phyloP scores from a whole-genome alignment of 1,284 basidiomycete species.

The Cerioporus squamosus region DNA sequence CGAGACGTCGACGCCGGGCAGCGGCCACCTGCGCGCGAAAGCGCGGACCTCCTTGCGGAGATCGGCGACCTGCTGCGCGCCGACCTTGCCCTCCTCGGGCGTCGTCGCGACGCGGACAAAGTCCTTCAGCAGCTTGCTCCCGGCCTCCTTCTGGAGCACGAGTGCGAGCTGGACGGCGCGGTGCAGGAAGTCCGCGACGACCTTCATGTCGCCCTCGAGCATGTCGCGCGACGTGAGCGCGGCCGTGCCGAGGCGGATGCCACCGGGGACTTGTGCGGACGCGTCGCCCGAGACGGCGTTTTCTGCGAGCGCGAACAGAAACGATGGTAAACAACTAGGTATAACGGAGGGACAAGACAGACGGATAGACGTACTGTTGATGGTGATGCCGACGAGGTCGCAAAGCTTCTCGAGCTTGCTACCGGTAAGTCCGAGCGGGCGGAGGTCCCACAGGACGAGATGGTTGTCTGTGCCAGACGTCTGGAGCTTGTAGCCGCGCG shows the following conservation, averaged over 20 bases:
- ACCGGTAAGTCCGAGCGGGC: slow-evolving; percentile 94
- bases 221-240: slow-evolving; percentile 96
- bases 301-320: too few species aligned
- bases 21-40: slow-evolving; percentile 89
- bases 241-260: slow-evolving; percentile 95
- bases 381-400: slow-evolving; percentile 94
- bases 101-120: slow-evolving; percentile 86
- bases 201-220: slow-evolving; percentile 85
- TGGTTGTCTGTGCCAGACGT: slow-evolving; percentile 98
- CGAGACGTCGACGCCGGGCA: slow-evolving; percentile 86
- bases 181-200: slow-evolving; percentile 92
- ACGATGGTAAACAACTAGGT: too few species aligned
- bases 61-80: slow-evolving; percentile 71
- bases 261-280: slow-evolving; percentile 95
- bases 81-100: slow-evolving; percentile 73
- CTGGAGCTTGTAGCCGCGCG: slow-evolving; percentile 93
- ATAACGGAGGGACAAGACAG: too few species aligned
- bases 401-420: slow-evolving; percentile 99
- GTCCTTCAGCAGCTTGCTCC: slow-evolving; percentile 95
- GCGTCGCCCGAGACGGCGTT: slow-evolving; percentile 97
- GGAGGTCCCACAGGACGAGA: slow-evolving; percentile 96
- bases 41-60: slow-evolving; percentile 75
- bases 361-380: slow-evolving; percentile 75
- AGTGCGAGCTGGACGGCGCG: slow-evolving; percentile 90
- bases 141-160: slow-evolving; percentile 91